A percentile compares a stretch with the other conserved stretches of the same genome.
Evolutionary conservation across 345 rosid species (phyloP).

Genomic region (Carallia brachiata): DNA sequence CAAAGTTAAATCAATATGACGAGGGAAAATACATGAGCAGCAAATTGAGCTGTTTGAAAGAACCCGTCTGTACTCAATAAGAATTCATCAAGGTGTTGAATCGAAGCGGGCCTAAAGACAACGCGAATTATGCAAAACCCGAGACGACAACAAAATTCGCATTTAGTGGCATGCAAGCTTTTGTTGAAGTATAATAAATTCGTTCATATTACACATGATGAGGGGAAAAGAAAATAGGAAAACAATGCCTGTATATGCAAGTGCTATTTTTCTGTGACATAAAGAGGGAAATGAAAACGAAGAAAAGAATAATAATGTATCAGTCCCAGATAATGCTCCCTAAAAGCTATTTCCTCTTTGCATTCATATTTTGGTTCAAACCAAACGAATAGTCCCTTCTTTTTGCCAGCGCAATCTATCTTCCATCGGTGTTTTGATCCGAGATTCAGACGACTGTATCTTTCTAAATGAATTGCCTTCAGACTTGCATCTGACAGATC

Average conservation of each 20-base stretch:
- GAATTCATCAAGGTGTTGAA: no score
- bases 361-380: slow-evolving; percentile 5
- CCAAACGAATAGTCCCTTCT: background rate
- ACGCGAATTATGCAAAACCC: background rate
- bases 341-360: slow-evolving; percentile 25
- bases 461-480: slow-evolving; percentile 15
- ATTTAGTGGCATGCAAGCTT: background rate
- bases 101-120: background rate
- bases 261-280: slow-evolving; percentile 27
- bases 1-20: no score
- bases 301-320: slow-evolving; percentile 47
- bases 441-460: slow-evolving; percentile 12
- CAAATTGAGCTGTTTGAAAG: background rate
- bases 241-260: slow-evolving; percentile 24
- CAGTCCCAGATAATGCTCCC: slow-evolving; percentile 24
- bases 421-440: slow-evolving; percentile 12
- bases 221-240: slow-evolving; percentile 14
- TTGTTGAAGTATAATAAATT: background rate
- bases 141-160: background rate
- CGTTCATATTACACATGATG: slow-evolving; percentile 22
- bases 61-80: background rate
- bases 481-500: slow-evolving; percentile 24
- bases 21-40: background rate
- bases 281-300: background rate
- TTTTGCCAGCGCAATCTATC: background rate